phyloP scores from a whole-genome alignment of 345 rosid species.

The Lagerstroemia speciosa region DNA sequence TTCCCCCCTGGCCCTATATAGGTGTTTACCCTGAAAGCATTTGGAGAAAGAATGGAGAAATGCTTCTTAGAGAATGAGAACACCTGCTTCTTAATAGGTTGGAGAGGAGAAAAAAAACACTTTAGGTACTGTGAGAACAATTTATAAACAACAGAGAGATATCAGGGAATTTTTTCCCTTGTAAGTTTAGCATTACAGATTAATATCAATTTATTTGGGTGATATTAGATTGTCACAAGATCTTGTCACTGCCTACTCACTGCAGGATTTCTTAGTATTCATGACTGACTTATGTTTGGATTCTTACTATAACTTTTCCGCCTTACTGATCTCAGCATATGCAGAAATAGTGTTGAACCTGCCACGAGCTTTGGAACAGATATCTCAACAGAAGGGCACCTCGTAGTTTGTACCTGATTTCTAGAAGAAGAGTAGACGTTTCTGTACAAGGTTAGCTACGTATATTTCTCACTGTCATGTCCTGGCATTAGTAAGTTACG shows the following conservation, averaged over 20 bases:
- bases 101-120: no score
- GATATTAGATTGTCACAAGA: not conserved
- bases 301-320: not conserved
- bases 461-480: not conserved
- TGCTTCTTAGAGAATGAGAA: no score
- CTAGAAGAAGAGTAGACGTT: not conserved
- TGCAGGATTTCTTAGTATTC: not conserved
- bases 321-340: constrained; percentile 45
- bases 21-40: no score
- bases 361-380: constrained; percentile 53
- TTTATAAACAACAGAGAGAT: no score
- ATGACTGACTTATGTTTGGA: not conserved
- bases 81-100: no score
- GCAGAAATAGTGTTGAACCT: constrained; percentile 83
- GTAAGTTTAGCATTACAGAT: not conserved
- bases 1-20: no score
- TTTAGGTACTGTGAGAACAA: no score
- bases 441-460: not conserved
- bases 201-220: not conserved
- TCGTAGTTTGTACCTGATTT: constrained; percentile 8
- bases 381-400: constrained; percentile 29
- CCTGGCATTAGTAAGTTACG: no score
- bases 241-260: not conserved
- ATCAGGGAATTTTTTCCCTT: not conserved
- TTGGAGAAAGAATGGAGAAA: no score